Evolutionary conservation across 495 filamentous ascomycete species (phyloP), one percentile per base, ranked within the genome.

Genomic region (Melanomma pulvis-pyrius): DNA sequence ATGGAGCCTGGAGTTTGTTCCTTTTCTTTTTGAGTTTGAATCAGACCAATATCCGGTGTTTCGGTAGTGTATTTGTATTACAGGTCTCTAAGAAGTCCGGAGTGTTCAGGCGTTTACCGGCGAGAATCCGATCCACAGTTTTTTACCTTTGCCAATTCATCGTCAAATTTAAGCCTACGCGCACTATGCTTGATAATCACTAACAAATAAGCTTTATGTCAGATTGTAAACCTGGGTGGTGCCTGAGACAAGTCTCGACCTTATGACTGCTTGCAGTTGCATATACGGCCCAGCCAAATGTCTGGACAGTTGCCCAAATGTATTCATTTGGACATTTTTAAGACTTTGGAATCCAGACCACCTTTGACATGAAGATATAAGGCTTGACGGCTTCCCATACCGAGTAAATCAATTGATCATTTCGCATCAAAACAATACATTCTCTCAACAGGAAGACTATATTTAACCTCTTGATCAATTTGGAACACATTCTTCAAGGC

Each of bases 31-130:
- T 51, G 28, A 11, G 34, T 21, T 62, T 67, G 46, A 32, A 26
- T 69, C 54, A 59, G 41, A 59, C 51, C 32, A 28, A 49, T 28
- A 44, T 51, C 57, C 25, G 30, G 58, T 49, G 57, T 58, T 62
- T 57, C 19, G 61, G 61, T 41, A 12, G 46, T 70, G 60, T 60
- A 61, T 58, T 59, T 71, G 47, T 71, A 71, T 30, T 39, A 61
- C 24, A 28, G 49, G 59, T 58, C 60, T 24, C 55, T 36, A 30
- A 9, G 46, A 46, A 61, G 51, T 66, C 55, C 55, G 63, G 65
- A 64, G 69, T 65, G n/a, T 64, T 17, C 13, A 44, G 56, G 61
- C 47, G 59, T 61, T 55, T 24, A 29, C n/a, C 36, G 58, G 24
- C 59, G 39, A 46, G 48, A 68, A 61, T 58, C 50, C 58, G 58